These are phyloP conservation scores for Nevesoporus exiguus DNA, from an alignment of 768 basidiomycete genomes.

Conservation along the genomic window DNA sequence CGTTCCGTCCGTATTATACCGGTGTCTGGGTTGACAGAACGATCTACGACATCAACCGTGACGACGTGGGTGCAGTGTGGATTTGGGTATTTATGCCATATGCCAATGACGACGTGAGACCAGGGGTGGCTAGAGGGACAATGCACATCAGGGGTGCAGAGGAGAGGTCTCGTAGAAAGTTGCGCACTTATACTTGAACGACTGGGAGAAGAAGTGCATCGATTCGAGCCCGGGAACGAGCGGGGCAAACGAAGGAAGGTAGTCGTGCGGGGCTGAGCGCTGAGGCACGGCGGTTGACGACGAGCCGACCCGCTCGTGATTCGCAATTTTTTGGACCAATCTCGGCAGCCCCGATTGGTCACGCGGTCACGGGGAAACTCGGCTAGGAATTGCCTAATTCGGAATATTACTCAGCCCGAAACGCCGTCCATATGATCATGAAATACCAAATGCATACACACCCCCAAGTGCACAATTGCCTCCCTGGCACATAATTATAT, in stretches of 20 bases:
- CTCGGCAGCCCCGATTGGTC: constrained; percentile 29
- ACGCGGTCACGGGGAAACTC: constrained; percentile 23
- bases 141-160: constrained; percentile 7
- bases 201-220: constrained; percentile 87
- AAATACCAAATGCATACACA: too few relatives aligned
- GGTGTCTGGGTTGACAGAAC: constrained; percentile 75
- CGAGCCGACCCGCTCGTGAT: neutral
- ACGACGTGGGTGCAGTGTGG: constrained; percentile 87
- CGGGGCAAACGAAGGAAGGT: constrained; percentile 16
- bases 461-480: neutral
- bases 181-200: constrained; percentile 80
- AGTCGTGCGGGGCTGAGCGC: constrained; percentile 18
- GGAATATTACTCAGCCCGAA: constrained; percentile 5
- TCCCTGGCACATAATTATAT: too few relatives aligned
- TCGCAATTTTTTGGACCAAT: constrained; percentile 14
- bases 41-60: constrained; percentile 83
- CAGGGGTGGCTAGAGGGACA: constrained; percentile 67
- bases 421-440: too few relatives aligned
- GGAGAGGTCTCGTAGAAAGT: neutral
- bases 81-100: constrained; percentile 97
- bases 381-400: constrained; percentile 7
- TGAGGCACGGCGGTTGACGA: constrained; percentile 15
- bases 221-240: constrained; percentile 23
- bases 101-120: constrained; percentile 86
- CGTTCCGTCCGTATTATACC: constrained; percentile 92